Percentiles rank a stretch among this genome's conserved stretches.
phyloP scores from a whole-genome alignment of 2,329 filamentous ascomycete genomes.

The Hypoxylon sp. region DNA sequence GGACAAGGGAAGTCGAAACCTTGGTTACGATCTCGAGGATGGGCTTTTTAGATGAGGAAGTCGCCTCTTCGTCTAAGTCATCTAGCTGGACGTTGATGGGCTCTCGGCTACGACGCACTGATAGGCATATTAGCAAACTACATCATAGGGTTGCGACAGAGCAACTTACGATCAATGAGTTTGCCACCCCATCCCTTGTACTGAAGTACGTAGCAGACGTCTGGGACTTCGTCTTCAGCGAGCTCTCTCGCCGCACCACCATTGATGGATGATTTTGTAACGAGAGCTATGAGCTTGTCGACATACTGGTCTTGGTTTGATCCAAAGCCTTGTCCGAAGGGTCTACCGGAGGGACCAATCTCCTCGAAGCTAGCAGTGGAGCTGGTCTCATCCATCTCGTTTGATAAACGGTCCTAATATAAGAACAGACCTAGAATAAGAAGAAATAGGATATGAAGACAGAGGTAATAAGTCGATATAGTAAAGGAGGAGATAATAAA shows the following conservation, averaged over 20 bases:
- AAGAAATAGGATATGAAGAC: background rate
- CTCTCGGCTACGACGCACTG: slow-evolving; percentile 58
- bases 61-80: slow-evolving; percentile 46
- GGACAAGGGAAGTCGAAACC: slow-evolving; percentile 51
- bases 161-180: slow-evolving; percentile 56
- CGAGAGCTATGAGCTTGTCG: slow-evolving; percentile 39
- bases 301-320: slow-evolving; percentile 32
- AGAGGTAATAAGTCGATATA: background rate
- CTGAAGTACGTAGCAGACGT: slow-evolving; percentile 61
- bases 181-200: slow-evolving; percentile 56
- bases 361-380: slow-evolving; percentile 57
- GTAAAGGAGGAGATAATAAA: background rate
- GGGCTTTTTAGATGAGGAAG: slow-evolving; percentile 49
- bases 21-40: slow-evolving; percentile 63
- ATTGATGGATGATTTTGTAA: slow-evolving; percentile 33
- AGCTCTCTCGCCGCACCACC: slow-evolving; percentile 38
- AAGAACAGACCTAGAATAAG: background rate
- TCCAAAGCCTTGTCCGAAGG: slow-evolving; percentile 5
- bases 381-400: slow-evolving; percentile 50
- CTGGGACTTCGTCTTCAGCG: slow-evolving; percentile 54
- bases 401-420: background rate
- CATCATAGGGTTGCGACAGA: background rate
- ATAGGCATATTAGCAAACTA: slow-evolving; percentile 4
- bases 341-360: slow-evolving; percentile 43
- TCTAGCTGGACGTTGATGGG: slow-evolving; percentile 57